These are phyloP conservation scores for Farysia itapuensis DNA, from an alignment of 1,284 basidiomycete species.

Conservation along the genomic window DNA sequence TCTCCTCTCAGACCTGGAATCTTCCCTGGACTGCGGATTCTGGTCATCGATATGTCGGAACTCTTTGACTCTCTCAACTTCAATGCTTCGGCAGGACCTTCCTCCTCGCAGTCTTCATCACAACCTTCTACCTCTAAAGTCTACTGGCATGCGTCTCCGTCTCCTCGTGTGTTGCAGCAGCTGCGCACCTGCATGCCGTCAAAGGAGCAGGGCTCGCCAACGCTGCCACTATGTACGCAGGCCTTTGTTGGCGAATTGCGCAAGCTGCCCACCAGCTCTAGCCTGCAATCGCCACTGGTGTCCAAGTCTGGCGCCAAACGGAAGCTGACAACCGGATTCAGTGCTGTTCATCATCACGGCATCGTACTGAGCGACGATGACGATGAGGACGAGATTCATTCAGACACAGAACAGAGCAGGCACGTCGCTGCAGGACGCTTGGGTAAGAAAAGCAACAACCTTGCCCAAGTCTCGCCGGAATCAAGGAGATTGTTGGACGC, in stretches of 20 bases:
- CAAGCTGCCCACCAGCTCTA: constrained; percentile 19
- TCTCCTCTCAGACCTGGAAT: neutral
- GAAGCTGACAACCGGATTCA: constrained; percentile 1
- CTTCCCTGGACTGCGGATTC: too few species aligned
- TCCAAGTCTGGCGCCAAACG: constrained; percentile 12
- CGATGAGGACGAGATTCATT: constrained; percentile 9
- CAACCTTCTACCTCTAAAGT: constrained; percentile 35
- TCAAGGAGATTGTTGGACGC: constrained; percentile 29
- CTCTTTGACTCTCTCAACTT: constrained; percentile 42
- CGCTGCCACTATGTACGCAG: constrained; percentile 28
- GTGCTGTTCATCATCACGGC: neutral
- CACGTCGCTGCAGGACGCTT: neutral
- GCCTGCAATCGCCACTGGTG: constrained; percentile 20
- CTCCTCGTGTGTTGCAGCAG: constrained; percentile 21
- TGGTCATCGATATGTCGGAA: constrained; percentile 22
- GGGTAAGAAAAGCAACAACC: constrained; percentile 1
- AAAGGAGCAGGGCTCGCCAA: constrained; percentile 31
- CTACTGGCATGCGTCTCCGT: constrained; percentile 39
- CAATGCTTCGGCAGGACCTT: constrained; percentile 13
- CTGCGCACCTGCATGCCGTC: constrained; percentile 18
- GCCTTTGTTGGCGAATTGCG: constrained; percentile 34
- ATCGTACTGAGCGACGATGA: neutral
- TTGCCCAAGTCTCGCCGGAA: constrained; percentile 25
- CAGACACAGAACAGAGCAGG: neutral
- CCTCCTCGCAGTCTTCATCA: constrained; percentile 31